These are phyloP conservation scores for Platanus orientalis DNA, from an alignment of 164 flowering plant species.

Conservation along the genomic window DNA sequence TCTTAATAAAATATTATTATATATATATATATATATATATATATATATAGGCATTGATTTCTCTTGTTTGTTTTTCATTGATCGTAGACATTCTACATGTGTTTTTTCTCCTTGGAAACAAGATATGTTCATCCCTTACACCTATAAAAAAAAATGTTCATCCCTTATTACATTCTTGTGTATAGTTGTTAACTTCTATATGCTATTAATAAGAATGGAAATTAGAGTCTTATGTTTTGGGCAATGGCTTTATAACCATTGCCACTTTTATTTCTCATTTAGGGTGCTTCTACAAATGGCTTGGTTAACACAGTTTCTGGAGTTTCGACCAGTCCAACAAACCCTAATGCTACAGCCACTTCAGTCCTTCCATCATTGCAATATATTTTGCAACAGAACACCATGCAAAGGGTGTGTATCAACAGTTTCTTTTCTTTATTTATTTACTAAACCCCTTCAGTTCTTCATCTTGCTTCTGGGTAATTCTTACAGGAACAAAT, in stretches of 20 bases:
- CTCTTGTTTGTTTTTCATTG: too few species aligned
- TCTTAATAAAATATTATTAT: too few species aligned
- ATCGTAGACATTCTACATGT: neutral
- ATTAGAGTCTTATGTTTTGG: slow-evolving; percentile 28
- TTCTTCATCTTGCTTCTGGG: slow-evolving; percentile 8
- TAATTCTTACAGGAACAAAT: slow-evolving; percentile 50
- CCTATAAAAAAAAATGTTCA: too few species aligned
- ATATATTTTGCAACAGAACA: slow-evolving; percentile 47
- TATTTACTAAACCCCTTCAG: neutral
- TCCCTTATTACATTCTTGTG: neutral
- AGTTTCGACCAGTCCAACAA: slow-evolving; percentile 26
- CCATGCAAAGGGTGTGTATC: slow-evolving; percentile 47
- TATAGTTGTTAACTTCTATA: too few species aligned
- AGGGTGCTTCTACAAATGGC: slow-evolving; percentile 48
- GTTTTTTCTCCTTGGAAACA: neutral
- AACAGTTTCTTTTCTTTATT: slow-evolving; percentile 1
- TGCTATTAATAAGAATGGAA: neutral
- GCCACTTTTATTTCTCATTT: slow-evolving; percentile 20
- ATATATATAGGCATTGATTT: too few species aligned
- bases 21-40: too few species aligned
- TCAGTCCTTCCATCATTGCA: slow-evolving; percentile 72
- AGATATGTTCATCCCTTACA: neutral
- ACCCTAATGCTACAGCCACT: slow-evolving; percentile 30
- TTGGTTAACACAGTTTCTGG: slow-evolving; percentile 29
- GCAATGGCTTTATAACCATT: slow-evolving; percentile 31